A percentile compares a stretch with the other conserved stretches of the same genome.
These are phyloP conservation scores for Plenodomus biglobosus DNA, from an alignment of 2,329 filamentous ascomycete genomes.

Conservation along the genomic window DNA sequence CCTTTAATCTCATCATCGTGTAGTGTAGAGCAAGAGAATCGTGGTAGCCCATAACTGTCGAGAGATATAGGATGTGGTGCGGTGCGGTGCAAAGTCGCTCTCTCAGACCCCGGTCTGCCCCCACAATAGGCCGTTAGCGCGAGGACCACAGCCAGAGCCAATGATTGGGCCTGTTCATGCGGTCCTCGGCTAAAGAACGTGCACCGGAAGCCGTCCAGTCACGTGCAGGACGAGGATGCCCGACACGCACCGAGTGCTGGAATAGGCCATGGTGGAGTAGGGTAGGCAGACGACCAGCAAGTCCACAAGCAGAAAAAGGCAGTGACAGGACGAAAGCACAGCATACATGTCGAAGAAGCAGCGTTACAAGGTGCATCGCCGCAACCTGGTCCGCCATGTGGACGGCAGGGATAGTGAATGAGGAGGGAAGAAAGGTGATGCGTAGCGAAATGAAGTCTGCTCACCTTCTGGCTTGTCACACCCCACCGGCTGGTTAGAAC, in stretches of 20 bases:
- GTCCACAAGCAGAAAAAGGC: constrained; percentile 2
- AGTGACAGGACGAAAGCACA: constrained; percentile 1
- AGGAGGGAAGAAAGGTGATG: constrained; percentile 13
- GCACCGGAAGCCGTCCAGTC: too few species aligned
- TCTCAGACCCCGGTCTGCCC: constrained; percentile 3
- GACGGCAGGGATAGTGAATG: constrained; percentile 31
- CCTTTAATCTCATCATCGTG: constrained; percentile 38
- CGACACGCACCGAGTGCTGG: too few species aligned
- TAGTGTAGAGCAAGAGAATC: constrained; percentile 15
- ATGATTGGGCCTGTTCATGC: constrained; percentile 25
- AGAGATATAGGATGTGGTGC: constrained; percentile 33
- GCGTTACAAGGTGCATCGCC: constrained; percentile 25
- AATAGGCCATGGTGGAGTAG: not conserved
- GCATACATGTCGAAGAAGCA: constrained; percentile 32
- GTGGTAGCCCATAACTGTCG: constrained; percentile 13
- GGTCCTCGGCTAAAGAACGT: constrained; percentile 26
- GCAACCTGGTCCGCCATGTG: constrained; percentile 36
- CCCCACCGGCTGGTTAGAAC: constrained; percentile 6
- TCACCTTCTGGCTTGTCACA: constrained; percentile 34
- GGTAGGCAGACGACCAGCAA: not conserved
- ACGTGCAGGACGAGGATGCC: too few species aligned
- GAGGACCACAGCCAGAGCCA: constrained; percentile 19
- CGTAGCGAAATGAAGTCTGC: constrained; percentile 34
- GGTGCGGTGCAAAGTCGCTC: constrained; percentile 29
- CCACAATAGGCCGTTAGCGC: constrained; percentile 11